These are phyloP conservation scores for Tilletia walkeri DNA, from an alignment of 1,284 basidiomycete species.

Conservation along the genomic window DNA sequence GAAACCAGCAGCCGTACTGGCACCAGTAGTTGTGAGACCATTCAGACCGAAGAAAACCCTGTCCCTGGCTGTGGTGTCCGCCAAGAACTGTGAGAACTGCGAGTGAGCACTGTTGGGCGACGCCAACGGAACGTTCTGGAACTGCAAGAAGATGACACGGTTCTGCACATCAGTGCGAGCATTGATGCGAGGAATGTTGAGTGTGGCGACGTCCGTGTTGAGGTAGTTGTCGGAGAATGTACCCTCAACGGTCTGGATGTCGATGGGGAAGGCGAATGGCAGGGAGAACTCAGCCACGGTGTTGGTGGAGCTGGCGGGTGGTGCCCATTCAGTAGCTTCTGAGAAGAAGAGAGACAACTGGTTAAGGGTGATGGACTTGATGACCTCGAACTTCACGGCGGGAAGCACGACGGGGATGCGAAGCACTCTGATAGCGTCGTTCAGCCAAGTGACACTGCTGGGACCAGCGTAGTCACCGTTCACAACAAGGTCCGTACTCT, in stretches of 20 bases:
- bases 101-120: slow-evolving; percentile 63
- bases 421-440: slow-evolving; percentile 71
- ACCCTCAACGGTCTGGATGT: slow-evolving; percentile 67
- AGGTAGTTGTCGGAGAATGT: slow-evolving; percentile 65
- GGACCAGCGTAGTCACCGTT: slow-evolving; percentile 68
- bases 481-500: slow-evolving; percentile 66
- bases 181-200: slow-evolving; percentile 66
- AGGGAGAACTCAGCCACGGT: slow-evolving; percentile 68
- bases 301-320: slow-evolving; percentile 65
- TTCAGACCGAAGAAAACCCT: slow-evolving; percentile 64
- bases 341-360: slow-evolving; percentile 68
- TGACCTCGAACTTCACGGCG: slow-evolving; percentile 68
- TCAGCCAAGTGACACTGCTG: slow-evolving; percentile 68
- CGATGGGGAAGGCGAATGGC: slow-evolving; percentile 71
- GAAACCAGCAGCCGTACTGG: slow-evolving; percentile 72
- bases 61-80: slow-evolving; percentile 65
- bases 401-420: slow-evolving; percentile 66
- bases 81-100: slow-evolving; percentile 67
- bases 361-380: slow-evolving; percentile 68
- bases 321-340: slow-evolving; percentile 60
- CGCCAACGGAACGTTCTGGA: slow-evolving; percentile 66
- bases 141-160: slow-evolving; percentile 67
- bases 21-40: slow-evolving; percentile 64
- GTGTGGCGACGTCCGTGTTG: slow-evolving; percentile 65
- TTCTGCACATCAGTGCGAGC: slow-evolving; percentile 66